Base-by-base conservation (phyloP, 2,329 filamentous ascomycete genomes). In the Tolypocladium pustulatum region DNA sequence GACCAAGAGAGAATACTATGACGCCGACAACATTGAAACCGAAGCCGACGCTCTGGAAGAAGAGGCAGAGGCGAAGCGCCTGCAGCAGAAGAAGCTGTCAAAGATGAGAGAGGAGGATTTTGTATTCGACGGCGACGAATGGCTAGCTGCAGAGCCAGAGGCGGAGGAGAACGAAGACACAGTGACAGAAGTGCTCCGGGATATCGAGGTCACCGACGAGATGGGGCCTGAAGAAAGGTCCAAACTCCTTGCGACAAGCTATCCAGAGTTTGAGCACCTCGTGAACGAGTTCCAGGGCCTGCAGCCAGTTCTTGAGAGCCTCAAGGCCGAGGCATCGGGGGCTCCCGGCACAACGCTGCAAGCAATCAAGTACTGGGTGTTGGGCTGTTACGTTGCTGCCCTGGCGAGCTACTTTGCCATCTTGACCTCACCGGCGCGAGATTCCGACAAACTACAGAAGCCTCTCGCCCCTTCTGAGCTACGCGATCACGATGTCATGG, bases 341-440 rank as follows among this genome's bases (percentile, higher is more conserved):
- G 79, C 78, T 66, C 72, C 74, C 13, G 75, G 71, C 60, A 78
- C 75, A 59, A 83, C 83, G 2, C 71, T 87, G n/a, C 76, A 82
- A 27, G 78, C 86, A 10, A 79, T 90, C 60, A 94, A 93, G 71
- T 87, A 89, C 69, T 86, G 90, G 71, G 85, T 92, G 13, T 78
- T 96, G 43, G 87, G 90, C 6, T 90, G 91, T 60, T 97, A 99
- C 69, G 78, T 97, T 30, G 91, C 89, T 51, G 82, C 90, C 1
- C 79, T 99, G 64, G 87, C 89, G 55, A 92, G 96, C 84, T 99
- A 99, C 73, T 96, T 99, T 71, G 90, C 92, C 41, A 82, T 97
- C 40, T 76, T 99, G n/a, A 90, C 91, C 13, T 96, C 91, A 0
- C 87, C 90, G 1, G 81, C 86, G 2, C 80, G 86, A 55, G 84